phyloP scores from a whole-genome alignment of 2,329 filamentous ascomycete species.

The Alternaria longipes region DNA sequence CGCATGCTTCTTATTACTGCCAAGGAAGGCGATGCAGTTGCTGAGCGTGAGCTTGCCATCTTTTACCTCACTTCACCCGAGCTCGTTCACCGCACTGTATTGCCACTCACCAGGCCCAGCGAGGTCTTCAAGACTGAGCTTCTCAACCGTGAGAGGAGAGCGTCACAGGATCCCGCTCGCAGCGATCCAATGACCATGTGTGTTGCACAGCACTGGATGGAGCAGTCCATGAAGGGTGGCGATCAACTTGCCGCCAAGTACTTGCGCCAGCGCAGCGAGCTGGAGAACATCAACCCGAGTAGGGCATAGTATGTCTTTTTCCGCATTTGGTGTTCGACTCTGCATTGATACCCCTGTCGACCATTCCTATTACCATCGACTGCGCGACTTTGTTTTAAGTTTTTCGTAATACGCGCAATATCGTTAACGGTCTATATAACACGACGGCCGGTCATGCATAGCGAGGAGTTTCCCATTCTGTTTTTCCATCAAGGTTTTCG shows the following conservation, averaged over 20 bases:
- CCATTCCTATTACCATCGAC: not conserved
- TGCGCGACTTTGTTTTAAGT: slow-evolving; percentile 5
- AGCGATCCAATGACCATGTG: slow-evolving; percentile 92
- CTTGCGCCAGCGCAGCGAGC: slow-evolving; percentile 74
- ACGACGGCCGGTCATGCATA: slow-evolving; percentile 19
- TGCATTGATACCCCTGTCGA: slow-evolving; percentile 21
- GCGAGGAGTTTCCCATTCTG: slow-evolving; percentile 19
- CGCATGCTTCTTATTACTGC: slow-evolving; percentile 93
- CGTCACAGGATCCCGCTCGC: slow-evolving; percentile 66
- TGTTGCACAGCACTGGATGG: slow-evolving; percentile 97
- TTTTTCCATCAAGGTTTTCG: slow-evolving; percentile 8
- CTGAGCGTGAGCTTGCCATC: slow-evolving; percentile 90
- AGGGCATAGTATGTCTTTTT: slow-evolving; percentile 30
- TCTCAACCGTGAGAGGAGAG: slow-evolving; percentile 70
- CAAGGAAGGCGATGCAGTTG: slow-evolving; percentile 86
- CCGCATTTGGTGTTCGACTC: slow-evolving; percentile 23
- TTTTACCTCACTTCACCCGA: slow-evolving; percentile 94
- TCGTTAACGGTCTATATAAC: slow-evolving; percentile 13
- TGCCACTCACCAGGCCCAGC: slow-evolving; percentile 82
- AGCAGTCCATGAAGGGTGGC: slow-evolving; percentile 83
- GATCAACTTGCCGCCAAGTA: slow-evolving; percentile 86
- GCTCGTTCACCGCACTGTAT: slow-evolving; percentile 77
- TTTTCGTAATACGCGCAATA: slow-evolving; percentile 17
- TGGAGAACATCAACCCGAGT: slow-evolving; percentile 64
- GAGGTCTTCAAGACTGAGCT: slow-evolving; percentile 92